Percentiles rank a stretch among this genome's conserved stretches.
Evolutionary conservation across 176 grass and related monocot species (phyloP).

Genomic region (Puya raimondii): DNA sequence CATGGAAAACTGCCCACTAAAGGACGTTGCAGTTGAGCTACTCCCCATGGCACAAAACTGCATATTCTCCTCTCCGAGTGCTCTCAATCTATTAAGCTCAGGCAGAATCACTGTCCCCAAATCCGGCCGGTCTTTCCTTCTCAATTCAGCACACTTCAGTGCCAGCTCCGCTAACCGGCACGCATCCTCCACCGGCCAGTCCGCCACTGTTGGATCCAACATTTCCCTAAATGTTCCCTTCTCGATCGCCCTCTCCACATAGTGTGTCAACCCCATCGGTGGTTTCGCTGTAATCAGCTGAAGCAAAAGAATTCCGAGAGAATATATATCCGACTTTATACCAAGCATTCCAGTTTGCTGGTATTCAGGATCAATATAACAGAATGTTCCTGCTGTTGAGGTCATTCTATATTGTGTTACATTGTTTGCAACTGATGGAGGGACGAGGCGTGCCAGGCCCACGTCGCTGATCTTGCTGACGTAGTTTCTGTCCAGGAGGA

Average conservation of each 20-base stretch:
- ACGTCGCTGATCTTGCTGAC: slow-evolving; percentile 45
- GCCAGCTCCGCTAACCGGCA: slow-evolving; percentile 20
- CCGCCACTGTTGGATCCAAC: slow-evolving; percentile 23
- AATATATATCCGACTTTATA: slow-evolving; percentile 38
- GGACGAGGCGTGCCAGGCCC: slow-evolving; percentile 37
- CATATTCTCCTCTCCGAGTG: slow-evolving; percentile 13
- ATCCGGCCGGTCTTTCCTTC: slow-evolving; percentile 34
- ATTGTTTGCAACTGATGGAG: slow-evolving; percentile 21
- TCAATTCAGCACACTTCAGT: slow-evolving; percentile 29
- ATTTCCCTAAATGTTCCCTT: slow-evolving; percentile 16
- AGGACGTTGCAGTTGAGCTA: neutral
- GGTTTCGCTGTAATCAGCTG: slow-evolving; percentile 30
- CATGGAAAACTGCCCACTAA: slow-evolving; percentile 10
- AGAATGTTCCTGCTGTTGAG: slow-evolving; percentile 33
- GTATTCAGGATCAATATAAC: slow-evolving; percentile 47
- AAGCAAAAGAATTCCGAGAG: slow-evolving; percentile 34
- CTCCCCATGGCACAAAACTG: neutral
- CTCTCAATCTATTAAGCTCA: slow-evolving; percentile 32
- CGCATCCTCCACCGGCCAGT: slow-evolving; percentile 34
- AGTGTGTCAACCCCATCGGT: slow-evolving; percentile 32
- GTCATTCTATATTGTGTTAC: slow-evolving; percentile 39
- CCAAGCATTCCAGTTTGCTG: slow-evolving; percentile 42
- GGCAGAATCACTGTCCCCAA: slow-evolving; percentile 27
- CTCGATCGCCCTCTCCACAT: slow-evolving; percentile 14
- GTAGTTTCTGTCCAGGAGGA: slow-evolving; percentile 36